Percentiles rank a stretch among this genome's conserved stretches.
These are phyloP conservation scores for Phytophthora syringae DNA, from an alignment of 352 stramenopile species.

Conservation along the genomic window DNA sequence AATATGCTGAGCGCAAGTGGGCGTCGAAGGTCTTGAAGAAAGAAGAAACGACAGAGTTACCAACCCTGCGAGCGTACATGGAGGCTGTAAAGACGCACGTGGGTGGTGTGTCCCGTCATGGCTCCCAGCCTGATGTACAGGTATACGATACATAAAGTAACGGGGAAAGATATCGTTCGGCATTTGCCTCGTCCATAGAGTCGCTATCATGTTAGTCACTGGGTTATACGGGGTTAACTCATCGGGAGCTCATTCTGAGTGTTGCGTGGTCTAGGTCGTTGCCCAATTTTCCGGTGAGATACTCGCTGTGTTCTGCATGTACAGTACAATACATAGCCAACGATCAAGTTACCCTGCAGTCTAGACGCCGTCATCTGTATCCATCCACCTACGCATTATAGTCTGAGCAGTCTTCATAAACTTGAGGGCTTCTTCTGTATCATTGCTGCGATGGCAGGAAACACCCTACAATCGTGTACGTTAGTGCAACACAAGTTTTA, in stretches of 20 bases:
- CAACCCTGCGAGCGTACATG: constrained; percentile 72
- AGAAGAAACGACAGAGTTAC: constrained; percentile 75
- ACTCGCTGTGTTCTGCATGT: constrained; percentile 38
- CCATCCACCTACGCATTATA: constrained; percentile 44
- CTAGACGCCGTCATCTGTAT: background rate
- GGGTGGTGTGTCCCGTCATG: constrained; percentile 49
- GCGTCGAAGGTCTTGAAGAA: constrained; percentile 91
- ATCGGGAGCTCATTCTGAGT: constrained; percentile 23
- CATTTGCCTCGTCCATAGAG: constrained; percentile 1
- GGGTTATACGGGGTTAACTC: constrained; percentile 8
- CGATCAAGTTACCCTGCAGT: background rate
- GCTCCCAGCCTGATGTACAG: constrained; percentile 41
- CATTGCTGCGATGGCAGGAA: constrained; percentile 36
- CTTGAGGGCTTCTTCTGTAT: constrained; percentile 38
- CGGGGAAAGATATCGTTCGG: background rate
- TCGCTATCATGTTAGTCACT: background rate
- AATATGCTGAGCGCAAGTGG: constrained; percentile 94
- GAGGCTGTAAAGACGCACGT: constrained; percentile 79
- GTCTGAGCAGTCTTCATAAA: constrained; percentile 54
- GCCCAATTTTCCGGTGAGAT: constrained; percentile 37
- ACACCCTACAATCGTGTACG: constrained; percentile 37
- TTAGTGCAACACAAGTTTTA: constrained; percentile 3
- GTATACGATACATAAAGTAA: constrained; percentile 59
- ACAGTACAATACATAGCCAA: background rate
- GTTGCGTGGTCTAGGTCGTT: constrained; percentile 45